These are phyloP conservation scores for Aspergillus alliaceus DNA, from an alignment of 2,329 filamentous ascomycete genomes.

Conservation along the genomic window DNA sequence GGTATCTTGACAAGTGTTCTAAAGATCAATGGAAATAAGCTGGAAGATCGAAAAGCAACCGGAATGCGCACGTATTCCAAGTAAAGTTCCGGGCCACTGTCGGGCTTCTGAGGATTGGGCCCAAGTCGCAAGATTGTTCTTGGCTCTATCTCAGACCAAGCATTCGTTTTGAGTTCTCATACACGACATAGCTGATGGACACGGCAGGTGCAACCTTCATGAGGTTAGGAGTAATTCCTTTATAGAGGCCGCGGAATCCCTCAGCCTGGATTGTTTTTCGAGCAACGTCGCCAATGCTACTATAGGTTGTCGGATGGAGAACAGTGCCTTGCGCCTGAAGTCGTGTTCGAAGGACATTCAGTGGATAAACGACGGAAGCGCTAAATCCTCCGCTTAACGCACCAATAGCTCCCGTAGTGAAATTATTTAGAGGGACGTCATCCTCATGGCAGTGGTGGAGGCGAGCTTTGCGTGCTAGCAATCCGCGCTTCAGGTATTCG, in stretches of 20 bases:
- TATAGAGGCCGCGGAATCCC: slow-evolving; percentile 84
- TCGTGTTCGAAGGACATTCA: slow-evolving; percentile 89
- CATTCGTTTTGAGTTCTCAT: slow-evolving; percentile 81
- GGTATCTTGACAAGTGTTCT: slow-evolving; percentile 33
- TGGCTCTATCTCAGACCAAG: slow-evolving; percentile 52
- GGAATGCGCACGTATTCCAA: background rate
- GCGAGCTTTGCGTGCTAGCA: slow-evolving; percentile 70
- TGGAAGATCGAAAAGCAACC: background rate
- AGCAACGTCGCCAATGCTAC: slow-evolving; percentile 85
- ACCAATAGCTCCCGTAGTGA: slow-evolving; percentile 84
- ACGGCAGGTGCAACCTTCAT: slow-evolving; percentile 95
- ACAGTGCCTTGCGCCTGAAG: slow-evolving; percentile 91
- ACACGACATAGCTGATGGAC: slow-evolving; percentile 91
- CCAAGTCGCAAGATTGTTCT: background rate
- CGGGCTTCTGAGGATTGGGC: background rate
- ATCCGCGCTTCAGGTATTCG: slow-evolving; percentile 79
- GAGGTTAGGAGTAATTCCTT: slow-evolving; percentile 90
- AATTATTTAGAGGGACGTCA: slow-evolving; percentile 75
- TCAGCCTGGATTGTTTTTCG: slow-evolving; percentile 79
- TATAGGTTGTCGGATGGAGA: slow-evolving; percentile 89
- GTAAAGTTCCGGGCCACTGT: background rate
- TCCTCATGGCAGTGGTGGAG: slow-evolving; percentile 73
- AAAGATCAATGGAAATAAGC: slow-evolving; percentile 14
- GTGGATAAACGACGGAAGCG: slow-evolving; percentile 88
- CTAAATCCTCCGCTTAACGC: slow-evolving; percentile 89